Conservation (phyloP, 495 filamentous ascomycete species). For the Trichocladium antarcticum region DNA sequence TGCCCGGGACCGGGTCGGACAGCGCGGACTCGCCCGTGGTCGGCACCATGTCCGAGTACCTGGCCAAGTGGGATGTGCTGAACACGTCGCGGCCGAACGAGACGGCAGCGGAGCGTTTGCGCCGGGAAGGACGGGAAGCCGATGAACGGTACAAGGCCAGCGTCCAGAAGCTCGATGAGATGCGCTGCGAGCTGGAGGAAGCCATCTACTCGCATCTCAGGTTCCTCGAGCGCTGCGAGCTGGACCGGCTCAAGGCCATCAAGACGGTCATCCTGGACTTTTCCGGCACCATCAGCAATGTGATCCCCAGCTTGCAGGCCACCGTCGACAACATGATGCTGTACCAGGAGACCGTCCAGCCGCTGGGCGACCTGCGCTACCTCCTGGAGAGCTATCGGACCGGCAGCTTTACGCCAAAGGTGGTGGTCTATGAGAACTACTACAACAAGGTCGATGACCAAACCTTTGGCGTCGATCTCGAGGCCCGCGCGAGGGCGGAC, state of each 20-base stretch:
- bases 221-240: slow-evolving; percentile 95
- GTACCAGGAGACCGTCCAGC: slow-evolving; percentile 96
- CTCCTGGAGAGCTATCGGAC: slow-evolving; percentile 97
- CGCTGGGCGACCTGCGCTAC: slow-evolving; percentile 81
- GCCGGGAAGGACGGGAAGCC: slow-evolving; percentile 78
- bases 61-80: slow-evolving; percentile 83
- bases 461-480: slow-evolving; percentile 94
- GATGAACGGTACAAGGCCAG: slow-evolving; percentile 87
- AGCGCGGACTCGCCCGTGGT: slow-evolving; percentile 60
- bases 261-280: slow-evolving; percentile 97
- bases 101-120: slow-evolving; percentile 73
- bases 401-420: slow-evolving; percentile 78
- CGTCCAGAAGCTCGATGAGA: slow-evolving; percentile 72
- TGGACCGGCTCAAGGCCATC: slow-evolving; percentile 92
- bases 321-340: slow-evolving; percentile 97
- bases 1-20: slow-evolving; percentile 41
- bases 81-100: slow-evolving; percentile 78
- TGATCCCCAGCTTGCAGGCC: slow-evolving; percentile 90
- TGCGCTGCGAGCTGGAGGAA: slow-evolving; percentile 90
- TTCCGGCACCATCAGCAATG: slow-evolving; percentile 94
- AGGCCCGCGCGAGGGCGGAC: slow-evolving; percentile 84
- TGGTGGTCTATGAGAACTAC: slow-evolving; percentile 96
- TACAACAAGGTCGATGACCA: slow-evolving; percentile 97
- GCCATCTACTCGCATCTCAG: slow-evolving; percentile 82
- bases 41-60: slow-evolving; percentile 71